Evolutionary conservation across 176 grass and related monocot genomes (phyloP), one percentile per base, ranked within the genome.

Genomic region (Zizania latifolia): DNA sequence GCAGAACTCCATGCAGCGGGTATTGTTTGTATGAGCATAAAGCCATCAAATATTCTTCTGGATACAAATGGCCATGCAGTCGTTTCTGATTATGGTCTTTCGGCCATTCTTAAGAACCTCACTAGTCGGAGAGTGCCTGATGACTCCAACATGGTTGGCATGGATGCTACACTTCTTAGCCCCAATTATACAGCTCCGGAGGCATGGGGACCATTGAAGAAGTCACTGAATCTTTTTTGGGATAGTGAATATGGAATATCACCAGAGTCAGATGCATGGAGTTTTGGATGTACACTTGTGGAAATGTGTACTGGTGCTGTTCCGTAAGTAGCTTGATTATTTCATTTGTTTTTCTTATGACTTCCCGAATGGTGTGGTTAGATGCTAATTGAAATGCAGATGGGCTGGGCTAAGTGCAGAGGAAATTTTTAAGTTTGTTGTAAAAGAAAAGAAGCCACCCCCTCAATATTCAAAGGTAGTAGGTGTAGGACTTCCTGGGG

Each of bases 281-380:
- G 96, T 88, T 99, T 99, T 27, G 96, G 92, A 35, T 99, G 96
- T 61, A 90, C 96, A 53, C 89, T 99, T 87, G 96, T 99, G 77
- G 96, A 99, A 83, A 99, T 99, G 96, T 99, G 96, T 78, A 99
- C 96, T 92, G 96, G 96, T 61, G 93, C 96, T 82, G 84, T 94
- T 48, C 96, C 96, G 96, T 99, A 90, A 90, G 96, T 99, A 78
- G 48, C 41, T 71, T 81, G 62, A 87, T 78, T 84, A 61, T 70
- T 87, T 80, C 72, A 50, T 85, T 85, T 79, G 62, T 76, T 46
- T 65, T 76, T 76, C 74, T 80, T 74, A 71, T 74, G 74, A 28
- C 46, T 75, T 74, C 12, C 29, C 37, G 48, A 79, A 84, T 85
- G 74, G 33, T 70, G 80, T 69, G 71, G 74, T 76, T 83, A 71